Percentiles rank a stretch among this genome's conserved stretches.
These are phyloP conservation scores for Microsporum ferrugineum DNA, from an alignment of 2,329 filamentous ascomycete species.

Conservation along the genomic window DNA sequence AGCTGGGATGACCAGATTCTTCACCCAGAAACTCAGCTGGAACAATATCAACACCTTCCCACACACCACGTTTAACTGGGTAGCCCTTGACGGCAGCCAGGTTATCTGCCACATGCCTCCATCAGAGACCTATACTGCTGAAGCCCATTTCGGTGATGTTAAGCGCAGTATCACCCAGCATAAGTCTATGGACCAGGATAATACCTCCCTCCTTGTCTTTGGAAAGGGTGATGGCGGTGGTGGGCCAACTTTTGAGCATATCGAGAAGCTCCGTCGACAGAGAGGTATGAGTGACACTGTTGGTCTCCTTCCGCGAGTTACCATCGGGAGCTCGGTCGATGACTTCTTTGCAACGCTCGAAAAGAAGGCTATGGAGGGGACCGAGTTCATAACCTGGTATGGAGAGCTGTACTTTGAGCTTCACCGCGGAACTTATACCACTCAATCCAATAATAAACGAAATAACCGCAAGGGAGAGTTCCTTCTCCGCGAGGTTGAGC, in stretches of 20 bases:
- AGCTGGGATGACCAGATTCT: constrained; percentile 91
- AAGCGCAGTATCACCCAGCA: constrained; percentile 81
- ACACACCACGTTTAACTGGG: constrained; percentile 98
- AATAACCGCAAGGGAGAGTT: constrained; percentile 83
- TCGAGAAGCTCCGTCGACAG: constrained; percentile 88
- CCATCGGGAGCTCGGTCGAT: constrained; percentile 81
- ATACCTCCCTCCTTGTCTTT: constrained; percentile 81
- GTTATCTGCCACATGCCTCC: constrained; percentile 97
- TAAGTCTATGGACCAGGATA: constrained; percentile 90
- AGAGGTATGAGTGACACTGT: constrained; percentile 82
- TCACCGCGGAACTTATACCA: constrained; percentile 93
- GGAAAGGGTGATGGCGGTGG: constrained; percentile 95
- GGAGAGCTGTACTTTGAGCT: constrained; percentile 97
- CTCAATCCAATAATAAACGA: constrained; percentile 91
- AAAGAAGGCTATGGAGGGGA: constrained; percentile 55
- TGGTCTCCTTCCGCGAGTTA: constrained; percentile 71
- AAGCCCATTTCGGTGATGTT: constrained; percentile 89
- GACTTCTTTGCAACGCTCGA: constrained; percentile 85
- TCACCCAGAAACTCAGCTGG: constrained; percentile 98
- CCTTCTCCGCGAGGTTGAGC: constrained; percentile 76
- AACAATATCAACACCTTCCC: constrained; percentile 99
- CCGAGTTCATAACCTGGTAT: constrained; percentile 86
- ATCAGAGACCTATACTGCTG: constrained; percentile 86
- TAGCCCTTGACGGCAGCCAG: constrained; percentile 86
- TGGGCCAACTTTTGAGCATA: constrained; percentile 82